Conservation (phyloP, 2,329 filamentous ascomycete species). For the Aspergillus clavatus region DNA sequence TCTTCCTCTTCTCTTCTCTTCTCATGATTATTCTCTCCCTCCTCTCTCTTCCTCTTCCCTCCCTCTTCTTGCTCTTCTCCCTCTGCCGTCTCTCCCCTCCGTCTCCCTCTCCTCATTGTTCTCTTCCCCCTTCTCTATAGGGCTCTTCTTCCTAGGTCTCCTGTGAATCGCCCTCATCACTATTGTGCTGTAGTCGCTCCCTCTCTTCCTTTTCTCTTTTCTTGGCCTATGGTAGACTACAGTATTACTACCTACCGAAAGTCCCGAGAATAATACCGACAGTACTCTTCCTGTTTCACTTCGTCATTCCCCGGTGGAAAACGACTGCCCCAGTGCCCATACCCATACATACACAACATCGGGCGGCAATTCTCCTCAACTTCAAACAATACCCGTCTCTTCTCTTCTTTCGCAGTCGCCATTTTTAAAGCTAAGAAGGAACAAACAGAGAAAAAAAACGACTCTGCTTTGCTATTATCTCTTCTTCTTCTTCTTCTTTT, state of each 20-base stretch:
- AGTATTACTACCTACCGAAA: too few species aligned
- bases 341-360: constrained; percentile 21
- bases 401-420: constrained; percentile 5
- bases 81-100: constrained; percentile 11
- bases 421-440: too few species aligned
- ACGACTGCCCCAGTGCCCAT: too few species aligned
- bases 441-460: neutral
- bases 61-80: neutral
- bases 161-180: constrained; percentile 9
- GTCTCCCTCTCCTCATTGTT: constrained; percentile 11
- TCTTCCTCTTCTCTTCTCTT: constrained; percentile 10
- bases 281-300: constrained; percentile 7
- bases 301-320: constrained; percentile 40
- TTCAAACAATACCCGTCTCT: constrained; percentile 4
- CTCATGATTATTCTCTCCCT: constrained; percentile 2
- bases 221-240: constrained; percentile 2
- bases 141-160: constrained; percentile 12
- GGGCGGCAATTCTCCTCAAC: constrained; percentile 17
- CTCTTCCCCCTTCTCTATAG: constrained; percentile 7
- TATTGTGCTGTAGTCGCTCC: constrained; percentile 10
- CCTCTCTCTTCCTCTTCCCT: neutral
- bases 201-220: constrained; percentile 9
- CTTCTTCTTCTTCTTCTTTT: constrained; percentile 9
- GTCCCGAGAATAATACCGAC: constrained; percentile 3
- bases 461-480: constrained; percentile 1